Evolutionary conservation across 805 yeast species (phyloP), one percentile per base, ranked within the genome.

Genomic region (Yueomyces sp.): DNA sequence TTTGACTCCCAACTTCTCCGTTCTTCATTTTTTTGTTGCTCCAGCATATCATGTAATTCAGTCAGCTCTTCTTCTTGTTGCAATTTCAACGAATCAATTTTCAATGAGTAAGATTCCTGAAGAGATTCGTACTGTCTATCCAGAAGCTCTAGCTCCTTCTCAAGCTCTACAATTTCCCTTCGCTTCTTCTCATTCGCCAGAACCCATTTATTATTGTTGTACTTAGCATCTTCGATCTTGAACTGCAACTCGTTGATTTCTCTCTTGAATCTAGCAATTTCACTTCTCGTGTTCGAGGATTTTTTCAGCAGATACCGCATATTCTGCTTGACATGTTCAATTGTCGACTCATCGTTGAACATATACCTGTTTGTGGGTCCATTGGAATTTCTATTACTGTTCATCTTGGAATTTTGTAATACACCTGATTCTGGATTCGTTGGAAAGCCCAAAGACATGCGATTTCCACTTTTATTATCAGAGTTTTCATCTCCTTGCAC

Each of bases 1-100:
- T 60, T 55, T 8, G 59, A 31, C 1, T 47, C 47, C 40, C 49
- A 42, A 32, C 45, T 44, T 5, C 42, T 38, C 5, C 47, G 44
- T 4, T 47, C 43, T 6, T 48, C 46, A 4, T 52, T 49, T 4
- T 52, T 47, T 2, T 48, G 48, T 4, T 49, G 47, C 2, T 52
- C 50, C 5, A 63, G 40, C 36, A 59, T 59, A 1, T 40, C 37
- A 26, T 59, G 55, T 40, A 63, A 55, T 1, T 41, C 41, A 28
- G 60, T 60, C 28, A 52, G 52, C 33, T 53, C 57, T n/a, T 59
- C 52, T 27, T 65, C 59, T 42, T 57, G 52, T 27, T 61, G 61
- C 42, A 6, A 9, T 30, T 30, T 30, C 33, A 30, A 30, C 6
- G 33, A 6, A 30, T 30, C 37, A 34, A 34, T 34, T 34, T 34